These are phyloP conservation scores for Fusarium brachygibbosum DNA, from an alignment of 2,329 filamentous ascomycete species.

Conservation along the genomic window DNA sequence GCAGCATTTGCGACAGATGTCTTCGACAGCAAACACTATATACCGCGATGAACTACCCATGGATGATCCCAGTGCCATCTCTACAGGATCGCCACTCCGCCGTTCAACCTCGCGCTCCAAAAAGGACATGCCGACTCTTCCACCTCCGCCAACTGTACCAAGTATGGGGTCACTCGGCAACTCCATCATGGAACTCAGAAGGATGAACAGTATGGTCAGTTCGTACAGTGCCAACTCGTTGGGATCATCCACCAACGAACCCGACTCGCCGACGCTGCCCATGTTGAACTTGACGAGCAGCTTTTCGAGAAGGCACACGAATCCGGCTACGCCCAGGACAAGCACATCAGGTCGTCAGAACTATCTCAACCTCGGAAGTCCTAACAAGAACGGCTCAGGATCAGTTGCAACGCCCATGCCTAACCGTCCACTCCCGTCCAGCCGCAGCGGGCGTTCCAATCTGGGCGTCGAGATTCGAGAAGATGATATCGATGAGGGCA, in stretches of 20 bases:
- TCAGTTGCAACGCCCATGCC: slow-evolving; percentile 5
- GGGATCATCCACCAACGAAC: slow-evolving; percentile 49
- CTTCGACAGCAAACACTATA: slow-evolving; percentile 46
- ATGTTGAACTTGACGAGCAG: slow-evolving; percentile 54
- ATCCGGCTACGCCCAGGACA: slow-evolving; percentile 45
- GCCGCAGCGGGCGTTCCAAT: slow-evolving; percentile 31
- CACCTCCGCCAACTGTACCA: slow-evolving; percentile 8
- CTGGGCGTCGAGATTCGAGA: slow-evolving; percentile 40
- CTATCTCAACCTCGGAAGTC: slow-evolving; percentile 61
- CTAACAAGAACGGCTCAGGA: slow-evolving; percentile 37
- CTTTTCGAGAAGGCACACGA: slow-evolving; percentile 52
- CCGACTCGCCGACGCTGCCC: slow-evolving; percentile 58
- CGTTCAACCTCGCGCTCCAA: slow-evolving; percentile 33
- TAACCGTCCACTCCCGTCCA: slow-evolving; percentile 17
- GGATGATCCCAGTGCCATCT: slow-evolving; percentile 34
- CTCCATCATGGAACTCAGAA: slow-evolving; percentile 65
- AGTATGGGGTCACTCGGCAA: slow-evolving; percentile 52
- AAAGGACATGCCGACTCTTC: slow-evolving; percentile 28
- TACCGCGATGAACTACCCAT: slow-evolving; percentile 34
- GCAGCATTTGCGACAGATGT: slow-evolving; percentile 43
- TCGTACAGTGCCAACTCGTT: slow-evolving; percentile 59
- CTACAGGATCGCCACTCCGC: slow-evolving; percentile 45
- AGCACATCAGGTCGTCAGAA: slow-evolving; percentile 58
- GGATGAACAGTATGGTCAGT: slow-evolving; percentile 69
- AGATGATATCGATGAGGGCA: slow-evolving; percentile 44